Evolutionary conservation across 306 rosid genomes (phyloP).

Genomic region (Aeschynomene evenia): DNA sequence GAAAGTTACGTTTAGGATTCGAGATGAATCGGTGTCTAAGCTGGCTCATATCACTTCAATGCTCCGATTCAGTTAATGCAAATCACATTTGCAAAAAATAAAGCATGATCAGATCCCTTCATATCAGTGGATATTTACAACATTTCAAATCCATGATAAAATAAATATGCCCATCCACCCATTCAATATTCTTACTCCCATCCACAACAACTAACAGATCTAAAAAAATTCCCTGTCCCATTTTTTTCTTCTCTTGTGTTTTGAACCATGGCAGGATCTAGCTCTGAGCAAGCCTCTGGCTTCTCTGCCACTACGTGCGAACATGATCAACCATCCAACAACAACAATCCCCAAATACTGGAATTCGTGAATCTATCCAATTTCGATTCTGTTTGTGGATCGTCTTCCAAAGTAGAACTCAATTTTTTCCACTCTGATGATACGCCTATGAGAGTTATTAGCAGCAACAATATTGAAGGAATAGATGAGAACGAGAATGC

Average conservation of each 20-base stretch:
- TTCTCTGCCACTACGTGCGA: constrained; percentile 52
- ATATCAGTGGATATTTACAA: constrained; percentile 37
- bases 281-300: constrained; percentile 47
- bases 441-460: too few species aligned
- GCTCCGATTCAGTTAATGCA: constrained; percentile 12
- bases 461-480: too few species aligned
- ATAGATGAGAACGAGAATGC: background rate
- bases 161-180: constrained; percentile 6
- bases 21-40: background rate
- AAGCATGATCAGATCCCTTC: constrained; percentile 40
- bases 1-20: background rate
- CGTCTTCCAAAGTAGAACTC: constrained; percentile 4
- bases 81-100: constrained; percentile 32
- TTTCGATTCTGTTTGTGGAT: background rate
- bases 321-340: background rate
- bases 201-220: constrained; percentile 1
- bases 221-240: background rate
- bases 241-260: too few species aligned
- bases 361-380: constrained; percentile 42
- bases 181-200: too few species aligned
- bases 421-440: background rate
- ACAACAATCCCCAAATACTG: constrained; percentile 23
- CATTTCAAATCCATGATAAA: constrained; percentile 42
- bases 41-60: constrained; percentile 16
- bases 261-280: background rate